Evolutionary conservation across 2,329 filamentous ascomycete species (phyloP).

Genomic region (Xylaria sp.): DNA sequence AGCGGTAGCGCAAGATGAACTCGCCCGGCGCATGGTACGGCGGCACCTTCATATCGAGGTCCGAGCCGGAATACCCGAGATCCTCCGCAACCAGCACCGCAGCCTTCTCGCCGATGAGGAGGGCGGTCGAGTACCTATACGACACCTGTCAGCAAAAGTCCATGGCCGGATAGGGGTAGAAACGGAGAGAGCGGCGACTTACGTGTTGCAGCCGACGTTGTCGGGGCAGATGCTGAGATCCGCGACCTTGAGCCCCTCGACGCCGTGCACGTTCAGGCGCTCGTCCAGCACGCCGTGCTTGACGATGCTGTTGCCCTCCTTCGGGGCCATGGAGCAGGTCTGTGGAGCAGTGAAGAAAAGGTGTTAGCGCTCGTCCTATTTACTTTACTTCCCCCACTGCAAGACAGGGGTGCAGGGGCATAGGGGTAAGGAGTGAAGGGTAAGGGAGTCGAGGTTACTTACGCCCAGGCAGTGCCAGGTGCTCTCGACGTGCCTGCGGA

Average conservation of each 20-base stretch:
- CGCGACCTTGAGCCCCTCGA: conserved; percentile 76
- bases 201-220: conserved; percentile 73
- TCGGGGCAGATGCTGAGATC: conserved; percentile 78
- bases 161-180: neutral
- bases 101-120: conserved; percentile 77
- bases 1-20: conserved; percentile 42
- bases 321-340: conserved; percentile 78
- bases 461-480: conserved; percentile 69
- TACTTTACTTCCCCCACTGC: neutral
- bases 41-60: conserved; percentile 76
- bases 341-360: conserved; percentile 22
- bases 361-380: too few species aligned
- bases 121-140: conserved; percentile 67
- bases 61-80: conserved; percentile 71
- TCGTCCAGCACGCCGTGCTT: conserved; percentile 79
- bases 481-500: conserved; percentile 73
- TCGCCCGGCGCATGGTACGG: conserved; percentile 62
- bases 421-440: too few species aligned
- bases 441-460: too few species aligned
- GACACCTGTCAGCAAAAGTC: neutral
- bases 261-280: conserved; percentile 76
- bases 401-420: too few species aligned
- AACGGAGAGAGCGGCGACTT: conserved; percentile 42
- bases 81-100: conserved; percentile 72
- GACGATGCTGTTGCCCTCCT: conserved; percentile 76